Percentiles rank a stretch among this genome's conserved stretches.
These are phyloP conservation scores for Chalciporus sp. DNA, from an alignment of 1,284 basidiomycete genomes.

Conservation along the genomic window DNA sequence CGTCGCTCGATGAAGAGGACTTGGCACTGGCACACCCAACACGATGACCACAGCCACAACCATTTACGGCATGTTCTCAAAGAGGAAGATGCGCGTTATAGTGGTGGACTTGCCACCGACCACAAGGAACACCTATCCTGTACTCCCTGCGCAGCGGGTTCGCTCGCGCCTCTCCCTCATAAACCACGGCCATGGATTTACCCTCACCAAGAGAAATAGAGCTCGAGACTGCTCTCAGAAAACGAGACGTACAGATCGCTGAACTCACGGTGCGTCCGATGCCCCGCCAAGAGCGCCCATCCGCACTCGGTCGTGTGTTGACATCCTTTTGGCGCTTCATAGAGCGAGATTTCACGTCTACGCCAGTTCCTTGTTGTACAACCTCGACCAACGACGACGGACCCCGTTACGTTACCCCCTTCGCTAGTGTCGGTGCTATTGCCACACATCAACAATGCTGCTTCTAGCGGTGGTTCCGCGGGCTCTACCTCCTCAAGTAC, in stretches of 20 bases:
- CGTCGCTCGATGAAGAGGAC: not conserved
- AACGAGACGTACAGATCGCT: constrained; percentile 68
- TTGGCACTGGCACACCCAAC: no score
- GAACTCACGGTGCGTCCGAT: constrained; percentile 61
- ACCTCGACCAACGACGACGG: constrained; percentile 51
- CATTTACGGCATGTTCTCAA: constrained; percentile 32
- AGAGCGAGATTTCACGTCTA: constrained; percentile 72
- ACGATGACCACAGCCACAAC: constrained; percentile 36
- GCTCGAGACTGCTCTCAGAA: constrained; percentile 70
- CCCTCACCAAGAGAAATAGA: constrained; percentile 75
- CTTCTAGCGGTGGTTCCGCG: constrained; percentile 29
- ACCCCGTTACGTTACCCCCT: constrained; percentile 67
- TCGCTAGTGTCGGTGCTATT: constrained; percentile 65
- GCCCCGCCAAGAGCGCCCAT: constrained; percentile 17
- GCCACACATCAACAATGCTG: constrained; percentile 56
- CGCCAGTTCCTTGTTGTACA: constrained; percentile 63
- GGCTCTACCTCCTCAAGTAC: constrained; percentile 52
- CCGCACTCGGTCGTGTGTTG: constrained; percentile 16
- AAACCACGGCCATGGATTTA: constrained; percentile 54
- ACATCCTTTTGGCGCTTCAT: constrained; percentile 23
- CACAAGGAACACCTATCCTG: constrained; percentile 27
- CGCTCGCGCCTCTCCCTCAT: constrained; percentile 17
- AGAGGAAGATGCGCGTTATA: constrained; percentile 27
- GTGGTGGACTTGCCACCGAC: constrained; percentile 34
- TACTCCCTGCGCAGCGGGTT: constrained; percentile 10